These are phyloP conservation scores for Helotiales sp. DNA, from an alignment of 2,329 filamentous ascomycete species.

Conservation along the genomic window DNA sequence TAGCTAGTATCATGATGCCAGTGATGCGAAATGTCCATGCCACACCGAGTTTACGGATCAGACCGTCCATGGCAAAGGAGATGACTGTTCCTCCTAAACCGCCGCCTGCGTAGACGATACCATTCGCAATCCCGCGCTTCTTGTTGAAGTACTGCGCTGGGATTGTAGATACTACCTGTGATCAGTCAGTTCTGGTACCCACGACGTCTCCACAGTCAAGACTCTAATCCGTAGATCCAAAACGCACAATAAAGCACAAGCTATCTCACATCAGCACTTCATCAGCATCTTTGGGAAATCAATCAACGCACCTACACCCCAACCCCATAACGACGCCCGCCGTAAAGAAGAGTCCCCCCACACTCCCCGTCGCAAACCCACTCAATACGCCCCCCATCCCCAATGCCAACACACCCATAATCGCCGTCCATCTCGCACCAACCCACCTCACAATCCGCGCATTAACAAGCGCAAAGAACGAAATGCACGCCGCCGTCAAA, in stretches of 20 bases:
- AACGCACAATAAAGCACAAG: slow-evolving; percentile 35
- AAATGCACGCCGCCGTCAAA: slow-evolving; percentile 55
- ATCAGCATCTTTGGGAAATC: not conserved
- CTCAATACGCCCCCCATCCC: slow-evolving; percentile 54
- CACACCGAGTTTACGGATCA: slow-evolving; percentile 52
- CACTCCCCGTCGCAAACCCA: slow-evolving; percentile 51
- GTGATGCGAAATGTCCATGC: slow-evolving; percentile 60
- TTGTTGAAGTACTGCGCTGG: slow-evolving; percentile 60
- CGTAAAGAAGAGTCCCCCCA: slow-evolving; percentile 55
- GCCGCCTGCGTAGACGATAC: slow-evolving; percentile 57
- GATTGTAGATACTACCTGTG: slow-evolving; percentile 51
- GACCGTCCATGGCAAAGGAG: slow-evolving; percentile 53
- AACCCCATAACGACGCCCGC: slow-evolving; percentile 54
- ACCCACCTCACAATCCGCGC: slow-evolving; percentile 55
- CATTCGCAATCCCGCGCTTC: slow-evolving; percentile 60
- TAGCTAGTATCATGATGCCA: slow-evolving; percentile 56
- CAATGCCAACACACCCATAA: slow-evolving; percentile 57
- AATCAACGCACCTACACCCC: slow-evolving; percentile 46
- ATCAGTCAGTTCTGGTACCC: not conserved
- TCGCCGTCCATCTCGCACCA: slow-evolving; percentile 52
- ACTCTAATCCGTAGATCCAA: too few species aligned
- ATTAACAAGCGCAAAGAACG: slow-evolving; percentile 57
- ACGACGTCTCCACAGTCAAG: too few species aligned
- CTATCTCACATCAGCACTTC: slow-evolving; percentile 13
- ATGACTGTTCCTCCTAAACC: slow-evolving; percentile 61